Evolutionary conservation across 1,284 basidiomycete genomes (phyloP).

Genomic region (Pulveroboletus ridleyi): DNA sequence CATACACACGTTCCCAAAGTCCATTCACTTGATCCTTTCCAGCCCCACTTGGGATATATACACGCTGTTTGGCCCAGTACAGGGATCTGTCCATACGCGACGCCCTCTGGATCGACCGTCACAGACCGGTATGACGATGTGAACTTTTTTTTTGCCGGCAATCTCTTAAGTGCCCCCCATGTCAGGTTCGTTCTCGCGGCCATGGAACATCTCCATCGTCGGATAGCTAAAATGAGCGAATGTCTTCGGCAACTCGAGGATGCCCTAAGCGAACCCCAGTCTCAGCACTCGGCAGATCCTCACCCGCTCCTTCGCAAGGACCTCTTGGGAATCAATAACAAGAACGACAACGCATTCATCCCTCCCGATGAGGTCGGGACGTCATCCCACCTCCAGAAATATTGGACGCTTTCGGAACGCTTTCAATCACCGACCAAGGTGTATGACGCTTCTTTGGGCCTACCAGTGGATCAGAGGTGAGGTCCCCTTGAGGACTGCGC

Average conservation of each 20-base stretch:
- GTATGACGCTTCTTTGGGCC: slow-evolving; percentile 68
- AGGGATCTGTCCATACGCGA: slow-evolving; percentile 43
- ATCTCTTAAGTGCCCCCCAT: slow-evolving; percentile 24
- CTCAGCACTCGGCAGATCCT: slow-evolving; percentile 54
- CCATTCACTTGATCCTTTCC: too few species aligned
- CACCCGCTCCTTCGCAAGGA: slow-evolving; percentile 75
- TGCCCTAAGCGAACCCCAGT: slow-evolving; percentile 59
- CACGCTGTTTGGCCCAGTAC: too few species aligned
- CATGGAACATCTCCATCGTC: too few species aligned
- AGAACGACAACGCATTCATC: slow-evolving; percentile 28
- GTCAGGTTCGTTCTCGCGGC: too few species aligned
- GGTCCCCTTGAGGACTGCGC: slow-evolving; percentile 26
- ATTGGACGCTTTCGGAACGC: slow-evolving; percentile 64
- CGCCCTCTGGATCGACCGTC: too few species aligned
- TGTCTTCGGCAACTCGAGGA: slow-evolving; percentile 74
- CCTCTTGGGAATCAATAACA: slow-evolving; percentile 48
- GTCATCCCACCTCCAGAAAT: slow-evolving; percentile 43
- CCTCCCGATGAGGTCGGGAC: too few species aligned
- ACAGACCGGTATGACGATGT: too few species aligned
- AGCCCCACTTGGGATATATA: too few species aligned
- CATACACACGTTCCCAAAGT: too few species aligned
- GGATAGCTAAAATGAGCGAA: slow-evolving; percentile 34
- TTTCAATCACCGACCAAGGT: slow-evolving; percentile 66
- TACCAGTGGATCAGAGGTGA: slow-evolving; percentile 66
- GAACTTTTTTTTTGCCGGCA: too few species aligned